Evolutionary conservation across 805 yeast genomes (phyloP).

Genomic region (Starmerella etchellsii): DNA sequence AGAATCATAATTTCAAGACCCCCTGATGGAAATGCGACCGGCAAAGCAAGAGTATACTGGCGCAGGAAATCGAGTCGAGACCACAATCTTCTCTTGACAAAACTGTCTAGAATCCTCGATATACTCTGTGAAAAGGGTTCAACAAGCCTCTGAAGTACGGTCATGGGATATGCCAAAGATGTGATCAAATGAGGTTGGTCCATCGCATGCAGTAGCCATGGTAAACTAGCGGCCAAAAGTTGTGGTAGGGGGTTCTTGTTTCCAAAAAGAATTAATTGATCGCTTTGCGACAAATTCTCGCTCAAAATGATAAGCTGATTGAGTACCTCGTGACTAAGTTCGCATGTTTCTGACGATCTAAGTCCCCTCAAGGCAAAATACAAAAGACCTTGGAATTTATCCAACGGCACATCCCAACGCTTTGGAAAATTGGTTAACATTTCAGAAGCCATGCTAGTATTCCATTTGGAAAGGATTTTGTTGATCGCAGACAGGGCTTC

Average conservation of each 20-base stretch:
- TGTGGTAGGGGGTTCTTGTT: slow-evolving; percentile 52
- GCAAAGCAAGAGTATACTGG: slow-evolving; percentile 64
- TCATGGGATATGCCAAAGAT: slow-evolving; percentile 39
- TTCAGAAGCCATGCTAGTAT: slow-evolving; percentile 70
- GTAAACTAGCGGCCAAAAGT: slow-evolving; percentile 66
- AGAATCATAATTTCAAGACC: slow-evolving; percentile 66
- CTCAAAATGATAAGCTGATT: slow-evolving; percentile 41
- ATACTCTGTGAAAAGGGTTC: slow-evolving; percentile 35
- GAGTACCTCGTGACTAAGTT: slow-evolving; percentile 57
- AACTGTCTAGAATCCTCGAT: slow-evolving; percentile 60
- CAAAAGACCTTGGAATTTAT: slow-evolving; percentile 72
- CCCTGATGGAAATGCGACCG: slow-evolving; percentile 54
- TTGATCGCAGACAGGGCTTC: slow-evolving; percentile 74
- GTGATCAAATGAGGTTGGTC: slow-evolving; percentile 45
- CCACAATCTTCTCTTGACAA: slow-evolving; percentile 67
- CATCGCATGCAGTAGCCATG: slow-evolving; percentile 72
- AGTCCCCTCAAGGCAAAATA: slow-evolving; percentile 68
- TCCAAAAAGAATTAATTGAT: slow-evolving; percentile 47
- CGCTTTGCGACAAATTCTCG: slow-evolving; percentile 46
- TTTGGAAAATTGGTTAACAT: slow-evolving; percentile 80
- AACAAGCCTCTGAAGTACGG: slow-evolving; percentile 28
- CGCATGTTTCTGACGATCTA: slow-evolving; percentile 68
- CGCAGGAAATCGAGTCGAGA: slow-evolving; percentile 80
- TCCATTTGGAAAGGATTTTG: slow-evolving; percentile 76
- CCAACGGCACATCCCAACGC: slow-evolving; percentile 67